Base-by-base conservation (phyloP, 192 early-diverging fungal species). In the Backusella tarrabulga region DNA sequence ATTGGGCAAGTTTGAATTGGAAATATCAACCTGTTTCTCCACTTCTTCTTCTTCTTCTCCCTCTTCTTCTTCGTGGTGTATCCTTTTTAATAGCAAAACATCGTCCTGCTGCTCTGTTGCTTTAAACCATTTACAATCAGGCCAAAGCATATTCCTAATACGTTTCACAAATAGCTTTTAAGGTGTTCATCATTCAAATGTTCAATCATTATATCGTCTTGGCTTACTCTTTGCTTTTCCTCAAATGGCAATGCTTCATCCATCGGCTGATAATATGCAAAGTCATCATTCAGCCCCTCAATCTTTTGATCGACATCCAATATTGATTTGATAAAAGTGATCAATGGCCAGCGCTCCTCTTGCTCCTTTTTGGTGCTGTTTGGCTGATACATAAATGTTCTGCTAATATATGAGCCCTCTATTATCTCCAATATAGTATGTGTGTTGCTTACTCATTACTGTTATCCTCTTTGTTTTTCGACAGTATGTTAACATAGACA, bases 61-160 rank as follows among this genome's bases (percentile, higher is more conserved):
- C 0, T 38, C 50, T 0, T 41, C 3, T 0, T 32, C n/a, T 34
- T 21, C 11, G 14, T 21, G 74, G 4, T 77, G 71, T 14, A 68
- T 67, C 23, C 46, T n/a, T 46, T 67, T 56, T 23, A 50, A 67
- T 66, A 32, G 5, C 1, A 56, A 72, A 46, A 72, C 34, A 34
- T 32, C 15, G 38, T 46, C 72, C 29, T 76, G 29, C 34, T 40
- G 36, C n/a, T 36, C n/a, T 67, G 0, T 17, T 50, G 83, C 70
- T 44, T 69, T 78, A 63, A 83, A 85, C 46, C 81, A 75, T 41
- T 76, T 70, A 32, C 83, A 84, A 3, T 75, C 73, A 12, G 86
- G 86, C 77, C 85, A 87, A 74, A 87, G 63, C 67, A 76, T 79
- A 34, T 79, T 71, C 11, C 82, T 82, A 34, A 85, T 79, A 41